Percentiles rank a stretch among this genome's conserved stretches.
Conservation (phyloP, 768 basidiomycete genomes). For the Multifurca ochricompacta region DNA sequence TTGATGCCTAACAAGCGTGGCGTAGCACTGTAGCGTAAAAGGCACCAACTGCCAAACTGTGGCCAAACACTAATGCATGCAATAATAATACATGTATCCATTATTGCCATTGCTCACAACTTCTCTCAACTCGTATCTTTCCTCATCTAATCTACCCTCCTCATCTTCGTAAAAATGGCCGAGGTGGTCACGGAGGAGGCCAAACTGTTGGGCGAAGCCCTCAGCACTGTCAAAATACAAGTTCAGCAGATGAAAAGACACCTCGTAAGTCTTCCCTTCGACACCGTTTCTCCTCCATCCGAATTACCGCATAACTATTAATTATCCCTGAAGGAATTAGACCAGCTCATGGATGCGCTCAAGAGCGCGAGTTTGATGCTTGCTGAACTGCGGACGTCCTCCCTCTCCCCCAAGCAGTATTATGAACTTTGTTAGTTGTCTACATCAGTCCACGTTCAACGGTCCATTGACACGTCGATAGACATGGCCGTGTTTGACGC, state of each 20-base stretch:
- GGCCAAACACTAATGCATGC: too few species aligned
- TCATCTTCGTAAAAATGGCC: conserved; percentile 6
- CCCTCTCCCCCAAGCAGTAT: conserved; percentile 93
- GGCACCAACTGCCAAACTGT: too few species aligned
- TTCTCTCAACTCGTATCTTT: not conserved
- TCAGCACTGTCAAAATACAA: conserved; percentile 83
- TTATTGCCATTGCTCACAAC: too few species aligned
- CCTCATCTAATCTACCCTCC: not conserved
- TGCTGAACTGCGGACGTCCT: conserved; percentile 88
- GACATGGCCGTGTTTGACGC: conserved; percentile 99
- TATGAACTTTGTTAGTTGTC: conserved; percentile 80
- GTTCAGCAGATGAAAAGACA: conserved; percentile 93
- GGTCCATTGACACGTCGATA: conserved; percentile 26
- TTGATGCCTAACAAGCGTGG: too few species aligned
- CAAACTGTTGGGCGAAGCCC: conserved; percentile 76
- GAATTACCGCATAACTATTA: not conserved
- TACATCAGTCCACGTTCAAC: not conserved
- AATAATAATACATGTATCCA: too few species aligned
- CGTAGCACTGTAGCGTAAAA: too few species aligned
- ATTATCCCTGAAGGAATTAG: conserved; percentile 57
- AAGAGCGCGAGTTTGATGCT: conserved; percentile 98
- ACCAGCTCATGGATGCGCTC: conserved; percentile 97
- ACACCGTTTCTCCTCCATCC: not conserved
- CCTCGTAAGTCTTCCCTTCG: conserved; percentile 43
- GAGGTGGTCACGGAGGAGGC: conserved; percentile 55